Evolutionary conservation across 2,329 filamentous ascomycete genomes (phyloP), one percentile per base, ranked within the genome.

Genomic region (Aphanoascus verrucosus): DNA sequence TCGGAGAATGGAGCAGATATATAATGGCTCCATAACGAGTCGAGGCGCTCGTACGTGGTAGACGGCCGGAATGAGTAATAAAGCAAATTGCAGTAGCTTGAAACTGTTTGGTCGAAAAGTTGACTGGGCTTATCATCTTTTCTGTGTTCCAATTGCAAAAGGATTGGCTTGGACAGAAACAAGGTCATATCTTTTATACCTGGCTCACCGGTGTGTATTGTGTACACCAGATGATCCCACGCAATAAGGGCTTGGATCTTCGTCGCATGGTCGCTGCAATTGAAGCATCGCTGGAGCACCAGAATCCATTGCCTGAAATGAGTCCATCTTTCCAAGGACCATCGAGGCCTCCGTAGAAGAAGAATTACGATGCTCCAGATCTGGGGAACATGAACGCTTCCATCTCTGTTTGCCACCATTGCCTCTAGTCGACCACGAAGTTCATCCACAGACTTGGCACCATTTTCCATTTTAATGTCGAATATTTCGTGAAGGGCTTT

Each of bases 321-420:
- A 32, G 83, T 76, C 86, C 91, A 97, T 37, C 72, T 67, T 23
- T 79, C 71, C 65, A 83, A 59, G 73, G 81, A 63, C 74, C 75
- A 59, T 66, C 82, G 68, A 70, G 81, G 70, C 57, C 69, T 74
- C 51, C 85, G 82, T 46, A 96, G 74, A 53, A 95, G 81, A 1
- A 95, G 76, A 5, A 91, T 81, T 1, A 94, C 74, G 35, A 88
- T 80, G 55, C 86, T 85, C 91, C 91, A 97, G 19, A 97, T 87
- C 59, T 89, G 86, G 5, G 93, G 90, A 0, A 94, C 89, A 38
- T 81, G 75, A 0, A 76, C 19, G 17, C 79, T 80, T 19, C 80
- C 77, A 11, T 82, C 78, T 58, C 82, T 78, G 23, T 72, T 70
- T 4, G 72, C 63, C 59, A 84, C 75, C 82, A 93, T 87, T 9